Percentiles rank a stretch among this genome's conserved stretches.
Evolutionary conservation across 371 early-diverging fungal genomes (phyloP).

Genomic region (Parasitella parasitica): DNA sequence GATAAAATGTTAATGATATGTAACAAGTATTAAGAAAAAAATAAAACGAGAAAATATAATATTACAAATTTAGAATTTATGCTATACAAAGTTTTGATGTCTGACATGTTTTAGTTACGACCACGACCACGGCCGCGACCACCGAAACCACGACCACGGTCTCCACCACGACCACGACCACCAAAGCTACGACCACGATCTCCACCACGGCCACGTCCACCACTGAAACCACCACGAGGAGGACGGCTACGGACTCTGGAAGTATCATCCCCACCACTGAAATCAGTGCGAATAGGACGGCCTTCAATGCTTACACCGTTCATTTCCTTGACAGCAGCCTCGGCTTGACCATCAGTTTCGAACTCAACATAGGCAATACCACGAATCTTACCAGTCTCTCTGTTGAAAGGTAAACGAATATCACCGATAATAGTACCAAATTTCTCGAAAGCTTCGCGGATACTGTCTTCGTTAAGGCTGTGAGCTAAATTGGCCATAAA

Average conservation of each 20-base stretch:
- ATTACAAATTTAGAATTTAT: background rate
- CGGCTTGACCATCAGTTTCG: slow-evolving; percentile 59
- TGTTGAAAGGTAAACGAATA: slow-evolving; percentile 69
- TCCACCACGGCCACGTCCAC: slow-evolving; percentile 47
- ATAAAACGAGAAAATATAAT: slow-evolving; percentile 1
- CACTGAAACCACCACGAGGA: slow-evolving; percentile 46
- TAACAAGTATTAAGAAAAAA: background rate
- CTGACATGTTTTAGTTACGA: slow-evolving; percentile 5
- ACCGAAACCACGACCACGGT: slow-evolving; percentile 35
- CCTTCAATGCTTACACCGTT: slow-evolving; percentile 71
- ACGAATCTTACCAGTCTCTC: slow-evolving; percentile 64
- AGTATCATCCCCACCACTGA: slow-evolving; percentile 44
- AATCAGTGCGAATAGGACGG: slow-evolving; percentile 68
- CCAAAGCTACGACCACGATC: slow-evolving; percentile 36
- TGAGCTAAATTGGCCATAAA: slow-evolving; percentile 94
- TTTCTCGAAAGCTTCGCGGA: slow-evolving; percentile 83
- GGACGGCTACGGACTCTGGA: slow-evolving; percentile 51
- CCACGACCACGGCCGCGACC: slow-evolving; percentile 41
- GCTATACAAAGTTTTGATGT: background rate
- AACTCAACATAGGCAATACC: slow-evolving; percentile 80
- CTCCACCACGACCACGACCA: slow-evolving; percentile 48
- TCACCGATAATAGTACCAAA: slow-evolving; percentile 78
- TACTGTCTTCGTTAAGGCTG: slow-evolving; percentile 85
- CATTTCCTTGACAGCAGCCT: slow-evolving; percentile 62
- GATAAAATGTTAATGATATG: background rate